Evolutionary conservation across 1,284 basidiomycete species (phyloP).

Genomic region (Singerocomus inundabilis): DNA sequence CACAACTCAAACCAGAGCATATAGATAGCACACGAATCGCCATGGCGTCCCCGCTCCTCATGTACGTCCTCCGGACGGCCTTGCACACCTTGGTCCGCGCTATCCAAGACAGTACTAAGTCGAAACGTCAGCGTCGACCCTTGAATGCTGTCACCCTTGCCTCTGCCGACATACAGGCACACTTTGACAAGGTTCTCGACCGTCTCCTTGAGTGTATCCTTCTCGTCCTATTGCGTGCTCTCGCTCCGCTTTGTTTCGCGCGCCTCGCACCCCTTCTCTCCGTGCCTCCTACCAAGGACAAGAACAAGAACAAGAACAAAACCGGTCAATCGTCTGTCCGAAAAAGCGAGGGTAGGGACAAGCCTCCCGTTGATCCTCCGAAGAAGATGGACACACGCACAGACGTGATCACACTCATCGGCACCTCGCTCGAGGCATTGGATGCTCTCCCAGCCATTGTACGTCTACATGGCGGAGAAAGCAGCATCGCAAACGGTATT

Average conservation of each 20-base stretch:
- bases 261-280: conserved; percentile 17
- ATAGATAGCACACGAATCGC: conserved; percentile 21
- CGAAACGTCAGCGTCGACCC: conserved; percentile 11
- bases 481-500: conserved; percentile 11
- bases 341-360: conserved; percentile 9
- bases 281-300: conserved; percentile 5
- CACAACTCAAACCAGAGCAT: conserved; percentile 9
- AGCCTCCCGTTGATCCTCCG: background rate
- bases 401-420: conserved; percentile 27
- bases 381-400: conserved; percentile 15
- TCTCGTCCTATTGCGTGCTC: conserved; percentile 22
- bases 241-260: conserved; percentile 20
- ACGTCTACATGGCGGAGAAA: background rate
- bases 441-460: conserved; percentile 14
- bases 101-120: conserved; percentile 9
- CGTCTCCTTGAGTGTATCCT: conserved; percentile 22
- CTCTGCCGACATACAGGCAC: background rate
- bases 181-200: conserved; percentile 23
- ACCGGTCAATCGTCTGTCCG: background rate
- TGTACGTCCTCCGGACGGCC: conserved; percentile 19
- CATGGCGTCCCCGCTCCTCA: conserved; percentile 25
- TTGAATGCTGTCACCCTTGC: background rate
- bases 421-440: conserved; percentile 19
- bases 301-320: conserved; percentile 1
- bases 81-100: conserved; percentile 19